A percentile compares a stretch with the other conserved stretches of the same genome.
Conservation (phyloP, 805 yeast genomes). For the Kluyveromyces aestuarii region DNA sequence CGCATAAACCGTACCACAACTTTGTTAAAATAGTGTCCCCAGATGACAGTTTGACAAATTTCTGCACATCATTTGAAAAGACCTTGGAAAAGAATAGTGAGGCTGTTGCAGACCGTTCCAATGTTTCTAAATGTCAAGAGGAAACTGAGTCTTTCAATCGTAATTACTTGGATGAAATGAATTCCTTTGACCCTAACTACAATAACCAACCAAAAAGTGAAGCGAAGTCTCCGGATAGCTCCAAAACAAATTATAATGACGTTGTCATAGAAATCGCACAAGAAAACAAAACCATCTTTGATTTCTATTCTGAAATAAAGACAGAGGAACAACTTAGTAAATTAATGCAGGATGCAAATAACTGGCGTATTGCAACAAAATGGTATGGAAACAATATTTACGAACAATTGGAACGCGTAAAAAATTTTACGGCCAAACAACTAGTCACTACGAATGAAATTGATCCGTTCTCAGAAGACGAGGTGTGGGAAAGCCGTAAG, state of each 20-base stretch:
- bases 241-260: slow-evolving; percentile 6
- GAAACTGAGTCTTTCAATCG: neutral
- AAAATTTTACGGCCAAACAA: neutral
- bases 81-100: neutral
- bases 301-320: slow-evolving; percentile 18
- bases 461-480: neutral
- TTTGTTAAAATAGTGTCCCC: slow-evolving; percentile 14
- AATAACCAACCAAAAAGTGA: neutral
- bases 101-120: neutral
- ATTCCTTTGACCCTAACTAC: neutral
- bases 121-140: neutral
- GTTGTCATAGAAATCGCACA: slow-evolving; percentile 16
- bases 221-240: neutral
- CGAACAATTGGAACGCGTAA: neutral
- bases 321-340: slow-evolving; percentile 10
- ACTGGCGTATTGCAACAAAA: neutral
- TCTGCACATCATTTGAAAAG: neutral
- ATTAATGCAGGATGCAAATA: slow-evolving; percentile 2
- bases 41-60: neutral
- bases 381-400: slow-evolving; percentile 2
- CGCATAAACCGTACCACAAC: slow-evolving; percentile 14
- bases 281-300: slow-evolving; percentile 12
- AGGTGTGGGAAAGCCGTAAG: neutral
- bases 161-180: neutral
- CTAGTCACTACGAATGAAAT: neutral